Evolutionary conservation across 2,329 filamentous ascomycete species (phyloP).

Genomic region (Neofusicoccum ribis): DNA sequence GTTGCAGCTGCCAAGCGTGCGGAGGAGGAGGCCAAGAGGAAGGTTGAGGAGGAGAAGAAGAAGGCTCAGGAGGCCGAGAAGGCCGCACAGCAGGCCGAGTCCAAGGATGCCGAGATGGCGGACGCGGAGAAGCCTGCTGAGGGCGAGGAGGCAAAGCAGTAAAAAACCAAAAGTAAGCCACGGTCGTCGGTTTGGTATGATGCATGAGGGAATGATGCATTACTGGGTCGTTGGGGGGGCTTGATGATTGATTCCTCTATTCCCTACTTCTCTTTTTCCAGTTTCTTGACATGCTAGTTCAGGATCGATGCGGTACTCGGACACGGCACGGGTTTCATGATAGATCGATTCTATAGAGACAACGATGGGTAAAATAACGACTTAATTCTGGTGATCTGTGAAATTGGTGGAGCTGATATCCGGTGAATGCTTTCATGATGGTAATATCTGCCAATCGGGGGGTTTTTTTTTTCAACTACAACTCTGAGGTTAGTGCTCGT

Average conservation of each 20-base stretch:
- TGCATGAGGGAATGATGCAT: conserved; percentile 16
- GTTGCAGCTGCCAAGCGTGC: conserved; percentile 62
- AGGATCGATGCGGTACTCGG: conserved; percentile 12
- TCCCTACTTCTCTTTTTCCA: conserved; percentile 2
- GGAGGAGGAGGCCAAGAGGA: conserved; percentile 70
- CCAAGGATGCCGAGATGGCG: conserved; percentile 59
- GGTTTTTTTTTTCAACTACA: no score
- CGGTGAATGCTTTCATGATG: background rate
- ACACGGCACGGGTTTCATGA: conserved; percentile 11
- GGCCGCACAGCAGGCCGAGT: conserved; percentile 50
- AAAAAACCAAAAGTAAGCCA: conserved; percentile 6
- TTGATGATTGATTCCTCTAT: conserved; percentile 17
- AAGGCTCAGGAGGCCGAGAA: conserved; percentile 78
- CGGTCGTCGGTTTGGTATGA: conserved; percentile 9
- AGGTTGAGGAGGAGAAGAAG: conserved; percentile 67
- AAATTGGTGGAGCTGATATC: background rate
- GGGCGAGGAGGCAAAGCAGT: conserved; percentile 17
- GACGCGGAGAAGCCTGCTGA: conserved; percentile 53
- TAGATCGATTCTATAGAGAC: conserved; percentile 15
- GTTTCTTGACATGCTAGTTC: conserved; percentile 5
- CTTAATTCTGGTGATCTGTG: conserved; percentile 2
- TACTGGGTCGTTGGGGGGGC: conserved; percentile 14
- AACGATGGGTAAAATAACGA: conserved; percentile 13
- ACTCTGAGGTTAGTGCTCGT: no score
- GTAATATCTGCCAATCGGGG: no score